Evolutionary conservation across 805 yeast species (phyloP).

Genomic region (Kluyveromyces siamensis): DNA sequence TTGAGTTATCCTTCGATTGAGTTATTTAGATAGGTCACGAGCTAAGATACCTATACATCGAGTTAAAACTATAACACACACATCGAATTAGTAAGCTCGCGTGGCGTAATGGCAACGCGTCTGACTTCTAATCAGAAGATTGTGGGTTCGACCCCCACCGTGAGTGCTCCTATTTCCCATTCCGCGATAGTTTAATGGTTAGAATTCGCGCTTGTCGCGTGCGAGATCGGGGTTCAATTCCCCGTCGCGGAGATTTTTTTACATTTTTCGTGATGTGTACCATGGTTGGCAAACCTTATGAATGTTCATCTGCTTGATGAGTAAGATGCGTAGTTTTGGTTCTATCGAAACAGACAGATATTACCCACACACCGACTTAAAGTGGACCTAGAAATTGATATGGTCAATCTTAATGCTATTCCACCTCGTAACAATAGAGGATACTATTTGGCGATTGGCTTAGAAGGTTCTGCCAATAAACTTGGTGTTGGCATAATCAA

Average conservation of each 20-base stretch:
- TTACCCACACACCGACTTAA: background rate
- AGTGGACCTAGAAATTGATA: constrained; percentile 1
- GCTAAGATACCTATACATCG: too few species aligned
- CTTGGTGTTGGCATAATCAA: constrained; percentile 87
- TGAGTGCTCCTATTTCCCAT: constrained; percentile 29
- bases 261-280: too few species aligned
- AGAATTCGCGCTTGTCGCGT: constrained; percentile 14
- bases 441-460: constrained; percentile 69
- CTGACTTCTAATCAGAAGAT: constrained; percentile 46
- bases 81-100: constrained; percentile 30
- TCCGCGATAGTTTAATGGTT: constrained; percentile 5
- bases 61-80: too few species aligned
- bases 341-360: too few species aligned
- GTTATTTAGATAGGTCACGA: too few species aligned
- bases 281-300: too few species aligned
- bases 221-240: constrained; percentile 17
- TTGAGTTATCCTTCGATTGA: too few species aligned
- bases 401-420: constrained; percentile 25
- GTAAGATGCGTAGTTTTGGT: too few species aligned
- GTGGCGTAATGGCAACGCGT: constrained; percentile 51
- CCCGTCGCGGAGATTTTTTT: constrained; percentile 15
- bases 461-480: constrained; percentile 97
- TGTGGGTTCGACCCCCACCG: constrained; percentile 47
- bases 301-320: too few species aligned
- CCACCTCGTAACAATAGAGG: constrained; percentile 24